Conservation (phyloP, 1,139 yeast species). For the Saccharomyces hybrid region DNA sequence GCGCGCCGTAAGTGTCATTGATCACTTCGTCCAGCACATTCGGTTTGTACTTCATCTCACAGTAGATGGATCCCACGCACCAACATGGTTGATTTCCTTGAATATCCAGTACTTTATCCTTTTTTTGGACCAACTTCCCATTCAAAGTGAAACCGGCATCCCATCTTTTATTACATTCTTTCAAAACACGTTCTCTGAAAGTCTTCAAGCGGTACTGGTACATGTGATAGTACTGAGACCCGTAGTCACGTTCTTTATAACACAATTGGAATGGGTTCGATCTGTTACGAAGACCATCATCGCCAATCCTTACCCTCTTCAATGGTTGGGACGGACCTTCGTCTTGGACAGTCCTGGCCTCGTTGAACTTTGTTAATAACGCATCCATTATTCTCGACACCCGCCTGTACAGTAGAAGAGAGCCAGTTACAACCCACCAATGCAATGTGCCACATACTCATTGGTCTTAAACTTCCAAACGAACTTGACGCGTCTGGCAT, state of each 20-base stretch:
- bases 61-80: constrained; percentile 85
- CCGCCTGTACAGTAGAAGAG: background rate
- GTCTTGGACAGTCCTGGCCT: constrained; percentile 7
- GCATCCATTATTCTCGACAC: constrained; percentile 11
- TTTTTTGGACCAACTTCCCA: constrained; percentile 34
- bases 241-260: constrained; percentile 44
- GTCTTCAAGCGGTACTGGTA: constrained; percentile 57
- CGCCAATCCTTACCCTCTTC: constrained; percentile 12
- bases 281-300: constrained; percentile 8
- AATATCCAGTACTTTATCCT: constrained; percentile 70
- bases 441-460: background rate
- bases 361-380: constrained; percentile 14
- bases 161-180: constrained; percentile 46
- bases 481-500: background rate
- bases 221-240: constrained; percentile 65
- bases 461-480: background rate
- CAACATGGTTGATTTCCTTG: constrained; percentile 64
- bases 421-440: background rate
- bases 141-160: constrained; percentile 39
- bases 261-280: constrained; percentile 25
- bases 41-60: constrained; percentile 79
- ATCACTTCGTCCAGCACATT: constrained; percentile 79
- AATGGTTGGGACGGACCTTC: constrained; percentile 6
- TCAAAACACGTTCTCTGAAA: constrained; percentile 49
- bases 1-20: constrained; percentile 38